Base-by-base conservation (phyloP, 495 filamentous ascomycete genomes). In the Copromyces sp. region DNA sequence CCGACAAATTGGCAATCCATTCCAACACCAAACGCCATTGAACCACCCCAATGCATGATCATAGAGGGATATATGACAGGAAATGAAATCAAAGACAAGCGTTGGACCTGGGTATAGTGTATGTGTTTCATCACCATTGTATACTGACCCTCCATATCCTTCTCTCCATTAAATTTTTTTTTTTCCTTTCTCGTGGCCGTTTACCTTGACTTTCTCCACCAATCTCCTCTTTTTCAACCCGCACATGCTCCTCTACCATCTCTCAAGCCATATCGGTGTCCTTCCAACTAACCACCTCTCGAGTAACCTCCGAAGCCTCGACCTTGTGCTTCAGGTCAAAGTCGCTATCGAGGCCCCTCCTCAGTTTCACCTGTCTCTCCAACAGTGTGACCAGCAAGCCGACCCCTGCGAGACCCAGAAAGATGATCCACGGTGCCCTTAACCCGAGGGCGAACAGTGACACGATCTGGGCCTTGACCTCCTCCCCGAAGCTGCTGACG, bases 311-410 rank as follows among this genome's bases (percentile, higher is more conserved):
- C 7, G 29, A 17, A 6, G 53, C 8, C 20, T 73, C 42, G 20
- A 37, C n/a, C 41, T 39, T 73, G n/a, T 53, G 38, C 70, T 77
- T 78, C 29, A 78, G 47, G 2, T 81, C 82, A 78, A 72, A 84
- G 16, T 85, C 80, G 12, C 79, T 83, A 38, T 83, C 76, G 32
- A 82, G 53, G 8, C 78, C 76, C 38, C 69, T 81, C 47, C 81
- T 72, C 68, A 84, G 61, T 68, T 73, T 71, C 24, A 83, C 73
- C 42, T 82, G 75, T 40, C 80, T 77, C 76, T 84, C 82, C n/a
- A 83, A 3, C 29, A 78, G 75, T 0, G 78, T 78, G 29, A 80
- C 65, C 3, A 80, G 14, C 39, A 82, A 75, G 7, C 77, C 77
- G 6, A 69, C 29, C 6, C 73, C 42, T 3, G 75, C 70, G 16